phyloP scores from a whole-genome alignment of 768 basidiomycete species.

The Tephrocybe sp. region DNA sequence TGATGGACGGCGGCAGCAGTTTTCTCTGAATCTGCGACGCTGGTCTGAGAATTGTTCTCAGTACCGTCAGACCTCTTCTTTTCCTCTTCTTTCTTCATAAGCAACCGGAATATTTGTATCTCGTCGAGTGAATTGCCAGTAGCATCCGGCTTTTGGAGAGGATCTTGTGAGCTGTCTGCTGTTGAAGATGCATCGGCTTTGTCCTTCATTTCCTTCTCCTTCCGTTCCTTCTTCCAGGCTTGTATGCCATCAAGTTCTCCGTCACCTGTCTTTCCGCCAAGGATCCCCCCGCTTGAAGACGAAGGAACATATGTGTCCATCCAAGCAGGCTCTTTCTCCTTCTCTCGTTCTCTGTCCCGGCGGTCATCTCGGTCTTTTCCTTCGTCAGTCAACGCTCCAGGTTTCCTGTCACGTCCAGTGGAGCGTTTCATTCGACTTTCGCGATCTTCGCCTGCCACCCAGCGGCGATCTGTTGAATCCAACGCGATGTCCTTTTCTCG shows the following conservation, averaged over 20 bases:
- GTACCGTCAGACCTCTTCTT: constrained; percentile 34
- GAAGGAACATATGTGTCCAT: constrained; percentile 86
- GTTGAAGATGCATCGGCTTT: constrained; percentile 28
- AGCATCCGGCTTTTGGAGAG: constrained; percentile 17
- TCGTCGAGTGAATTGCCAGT: constrained; percentile 62
- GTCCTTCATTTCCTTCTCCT: constrained; percentile 68
- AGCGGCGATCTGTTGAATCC: constrained; percentile 55
- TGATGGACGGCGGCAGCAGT: background rate
- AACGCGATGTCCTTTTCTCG: constrained; percentile 41
- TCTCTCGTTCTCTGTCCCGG: constrained; percentile 57
- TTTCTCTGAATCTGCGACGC: background rate
- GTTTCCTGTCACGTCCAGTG: constrained; percentile 58
- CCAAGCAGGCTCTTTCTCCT: constrained; percentile 90
- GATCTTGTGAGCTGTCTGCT: constrained; percentile 4
- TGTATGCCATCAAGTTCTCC: constrained; percentile 84
- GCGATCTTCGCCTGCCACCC: constrained; percentile 66
- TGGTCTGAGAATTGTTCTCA: constrained; percentile 8
- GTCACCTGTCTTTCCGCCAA: constrained; percentile 57
- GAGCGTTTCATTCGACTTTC: constrained; percentile 63
- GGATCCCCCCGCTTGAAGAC: constrained; percentile 54
- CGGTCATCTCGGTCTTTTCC: constrained; percentile 37
- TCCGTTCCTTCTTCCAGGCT: constrained; percentile 84
- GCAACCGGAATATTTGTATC: constrained; percentile 78
- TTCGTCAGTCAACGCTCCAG: constrained; percentile 35
- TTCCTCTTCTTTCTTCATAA: constrained; percentile 82